Percentiles rank a stretch among this genome's conserved stretches.
These are phyloP conservation scores for Botryotinia convoluta DNA, from an alignment of 2,329 filamentous ascomycete species.

Conservation along the genomic window DNA sequence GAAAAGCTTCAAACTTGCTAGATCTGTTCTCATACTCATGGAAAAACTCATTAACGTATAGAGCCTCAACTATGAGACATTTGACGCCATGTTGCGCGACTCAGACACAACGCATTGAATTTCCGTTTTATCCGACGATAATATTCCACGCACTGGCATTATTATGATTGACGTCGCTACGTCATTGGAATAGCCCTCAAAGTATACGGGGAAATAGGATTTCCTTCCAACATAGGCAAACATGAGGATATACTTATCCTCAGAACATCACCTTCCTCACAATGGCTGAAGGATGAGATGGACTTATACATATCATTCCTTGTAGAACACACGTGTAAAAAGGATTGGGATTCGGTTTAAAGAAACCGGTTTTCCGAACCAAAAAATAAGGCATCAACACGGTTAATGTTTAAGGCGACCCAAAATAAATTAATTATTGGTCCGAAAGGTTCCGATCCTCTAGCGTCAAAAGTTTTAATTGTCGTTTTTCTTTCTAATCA, in stretches of 20 bases:
- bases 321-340: neutral
- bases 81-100: neutral
- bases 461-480: slow-evolving; percentile 18
- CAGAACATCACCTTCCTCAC: neutral
- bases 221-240: neutral
- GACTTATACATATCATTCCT: neutral
- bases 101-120: neutral
- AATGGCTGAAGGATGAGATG: neutral
- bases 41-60: neutral
- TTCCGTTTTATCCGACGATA: slow-evolving; percentile 2
- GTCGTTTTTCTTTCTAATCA: slow-evolving; percentile 13
- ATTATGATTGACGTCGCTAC: neutral
- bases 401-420: neutral
- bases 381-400: neutral
- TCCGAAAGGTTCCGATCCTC: slow-evolving; percentile 14
- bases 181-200: neutral
- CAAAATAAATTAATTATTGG: slow-evolving; percentile 5
- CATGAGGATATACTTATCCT: slow-evolving; percentile 5
- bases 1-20: no score
- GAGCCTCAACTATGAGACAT: neutral
- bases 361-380: neutral
- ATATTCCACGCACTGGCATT: neutral
- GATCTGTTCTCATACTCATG: neutral
- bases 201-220: neutral
- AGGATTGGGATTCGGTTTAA: neutral